phyloP scores from a whole-genome alignment of 2,329 filamentous ascomycete genomes.

The Dactylellina cionopaga region DNA sequence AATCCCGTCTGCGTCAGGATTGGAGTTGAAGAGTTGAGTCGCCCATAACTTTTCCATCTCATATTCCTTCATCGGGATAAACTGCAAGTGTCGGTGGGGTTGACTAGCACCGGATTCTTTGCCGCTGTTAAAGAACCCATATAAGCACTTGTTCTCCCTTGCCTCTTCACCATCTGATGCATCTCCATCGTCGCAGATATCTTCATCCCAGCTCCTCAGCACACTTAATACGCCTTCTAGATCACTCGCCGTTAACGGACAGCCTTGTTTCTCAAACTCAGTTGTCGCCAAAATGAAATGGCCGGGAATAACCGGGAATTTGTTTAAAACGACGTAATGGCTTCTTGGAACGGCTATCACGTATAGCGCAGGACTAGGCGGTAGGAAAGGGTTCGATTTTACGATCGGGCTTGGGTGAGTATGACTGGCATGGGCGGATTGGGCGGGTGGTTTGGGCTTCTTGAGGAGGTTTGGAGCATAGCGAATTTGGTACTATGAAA shows the following conservation, averaged over 20 bases:
- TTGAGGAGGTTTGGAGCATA: conserved; percentile 48
- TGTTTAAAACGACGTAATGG: conserved; percentile 76
- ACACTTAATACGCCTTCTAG: conserved; percentile 18
- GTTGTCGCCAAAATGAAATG: conserved; percentile 78
- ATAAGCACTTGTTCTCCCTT: conserved; percentile 1
- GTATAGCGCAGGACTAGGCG: conserved; percentile 35
- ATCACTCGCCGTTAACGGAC: conserved; percentile 57
- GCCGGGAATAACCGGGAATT: conserved; percentile 75
- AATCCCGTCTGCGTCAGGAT: conserved; percentile 7
- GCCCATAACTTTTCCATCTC: conserved; percentile 29
- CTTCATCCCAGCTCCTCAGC: conserved; percentile 9
- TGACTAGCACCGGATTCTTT: conserved; percentile 53
- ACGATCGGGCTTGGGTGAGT: conserved; percentile 5
- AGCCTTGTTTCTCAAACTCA: conserved; percentile 72
- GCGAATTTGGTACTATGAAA: conserved; percentile 47
- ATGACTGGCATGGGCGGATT: background rate
- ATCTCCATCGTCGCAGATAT: background rate
- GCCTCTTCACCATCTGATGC: background rate
- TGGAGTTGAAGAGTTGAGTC: background rate
- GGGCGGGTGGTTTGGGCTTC: conserved; percentile 20
- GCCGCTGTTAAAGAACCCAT: conserved; percentile 56
- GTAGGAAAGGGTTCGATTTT: conserved; percentile 39
- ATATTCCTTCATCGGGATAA: conserved; percentile 39
- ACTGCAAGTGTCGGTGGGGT: conserved; percentile 55
- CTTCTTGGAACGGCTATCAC: conserved; percentile 62